Conservation (phyloP, 2,329 filamentous ascomycete species). For the Pyricularia grisea region DNA sequence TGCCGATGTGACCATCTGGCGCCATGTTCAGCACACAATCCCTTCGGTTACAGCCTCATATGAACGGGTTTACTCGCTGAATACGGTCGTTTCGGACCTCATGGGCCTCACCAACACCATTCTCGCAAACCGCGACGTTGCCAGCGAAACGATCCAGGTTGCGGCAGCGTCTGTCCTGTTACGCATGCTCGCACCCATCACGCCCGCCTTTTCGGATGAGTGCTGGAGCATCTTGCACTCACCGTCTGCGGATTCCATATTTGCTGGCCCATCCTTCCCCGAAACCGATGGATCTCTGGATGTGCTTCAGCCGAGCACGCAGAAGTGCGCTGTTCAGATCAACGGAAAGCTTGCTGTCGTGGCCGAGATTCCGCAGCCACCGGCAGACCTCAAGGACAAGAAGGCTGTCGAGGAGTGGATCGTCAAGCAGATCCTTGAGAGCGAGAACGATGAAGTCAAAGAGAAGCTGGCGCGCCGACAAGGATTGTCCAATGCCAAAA, state of each 20-base stretch:
- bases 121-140: constrained; percentile 29
- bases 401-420: constrained; percentile 50
- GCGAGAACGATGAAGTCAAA: constrained; percentile 41
- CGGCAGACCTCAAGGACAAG: constrained; percentile 29
- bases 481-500: constrained; percentile 51
- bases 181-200: constrained; percentile 68
- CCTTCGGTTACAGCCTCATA: constrained; percentile 58
- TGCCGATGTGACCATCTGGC: constrained; percentile 46
- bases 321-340: constrained; percentile 61
- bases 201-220: constrained; percentile 74
- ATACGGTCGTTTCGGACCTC: constrained; percentile 74
- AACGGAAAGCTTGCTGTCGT: constrained; percentile 70
- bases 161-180: constrained; percentile 48
- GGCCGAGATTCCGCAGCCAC: constrained; percentile 50
- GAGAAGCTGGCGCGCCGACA: constrained; percentile 40
- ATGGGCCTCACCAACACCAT: constrained; percentile 72
- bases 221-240: constrained; percentile 58
- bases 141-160: constrained; percentile 33
- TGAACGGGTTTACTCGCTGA: constrained; percentile 64
- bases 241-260: constrained; percentile 3
- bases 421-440: constrained; percentile 48
- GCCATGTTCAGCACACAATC: constrained; percentile 59
- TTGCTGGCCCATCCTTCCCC: constrained; percentile 45
- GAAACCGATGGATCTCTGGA: constrained; percentile 33
- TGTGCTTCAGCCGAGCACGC: constrained; percentile 37